phyloP scores from a whole-genome alignment of 2,329 filamentous ascomycete species.

The Celoporthe dispersa region DNA sequence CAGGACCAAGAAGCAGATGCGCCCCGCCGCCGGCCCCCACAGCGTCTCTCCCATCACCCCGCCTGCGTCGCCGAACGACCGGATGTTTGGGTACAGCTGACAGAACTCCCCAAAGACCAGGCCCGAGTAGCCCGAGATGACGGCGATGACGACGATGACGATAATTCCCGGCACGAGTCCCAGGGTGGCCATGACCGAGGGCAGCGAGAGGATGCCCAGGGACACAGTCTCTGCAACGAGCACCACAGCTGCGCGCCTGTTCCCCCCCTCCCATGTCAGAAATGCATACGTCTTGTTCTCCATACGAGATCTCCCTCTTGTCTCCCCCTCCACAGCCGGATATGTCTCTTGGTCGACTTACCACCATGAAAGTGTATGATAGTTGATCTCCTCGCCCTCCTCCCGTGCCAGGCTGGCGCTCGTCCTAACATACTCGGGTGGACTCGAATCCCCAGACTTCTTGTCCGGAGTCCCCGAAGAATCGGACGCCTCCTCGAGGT shows the following conservation, averaged over 20 bases:
- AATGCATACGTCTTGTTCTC: not conserved
- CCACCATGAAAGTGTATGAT: slow-evolving; percentile 28
- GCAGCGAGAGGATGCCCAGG: slow-evolving; percentile 69
- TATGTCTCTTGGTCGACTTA: slow-evolving; percentile 8
- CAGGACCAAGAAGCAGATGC: slow-evolving; percentile 61
- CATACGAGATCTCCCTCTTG: not conserved
- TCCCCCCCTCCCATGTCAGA: not conserved
- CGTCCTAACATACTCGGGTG: slow-evolving; percentile 22
- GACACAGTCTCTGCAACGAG: slow-evolving; percentile 51
- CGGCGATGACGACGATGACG: slow-evolving; percentile 67
- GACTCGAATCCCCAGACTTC: slow-evolving; percentile 9
- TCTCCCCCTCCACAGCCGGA: no score
- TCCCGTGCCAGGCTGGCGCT: slow-evolving; percentile 25
- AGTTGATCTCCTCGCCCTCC: slow-evolving; percentile 27
- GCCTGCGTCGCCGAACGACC: slow-evolving; percentile 69
- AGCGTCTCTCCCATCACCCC: slow-evolving; percentile 54
- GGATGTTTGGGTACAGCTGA: slow-evolving; percentile 68
- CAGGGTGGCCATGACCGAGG: slow-evolving; percentile 72
- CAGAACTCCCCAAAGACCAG: slow-evolving; percentile 68
- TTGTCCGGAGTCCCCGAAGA: slow-evolving; percentile 6
- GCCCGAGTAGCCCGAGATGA: slow-evolving; percentile 69
- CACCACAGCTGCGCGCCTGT: slow-evolving; percentile 50
- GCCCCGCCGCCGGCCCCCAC: slow-evolving; percentile 47
- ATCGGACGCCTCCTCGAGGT: slow-evolving; percentile 22
- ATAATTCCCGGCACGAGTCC: slow-evolving; percentile 76